Conservation (phyloP, 805 yeast genomes). For the Cyberlindnera meyerae region DNA sequence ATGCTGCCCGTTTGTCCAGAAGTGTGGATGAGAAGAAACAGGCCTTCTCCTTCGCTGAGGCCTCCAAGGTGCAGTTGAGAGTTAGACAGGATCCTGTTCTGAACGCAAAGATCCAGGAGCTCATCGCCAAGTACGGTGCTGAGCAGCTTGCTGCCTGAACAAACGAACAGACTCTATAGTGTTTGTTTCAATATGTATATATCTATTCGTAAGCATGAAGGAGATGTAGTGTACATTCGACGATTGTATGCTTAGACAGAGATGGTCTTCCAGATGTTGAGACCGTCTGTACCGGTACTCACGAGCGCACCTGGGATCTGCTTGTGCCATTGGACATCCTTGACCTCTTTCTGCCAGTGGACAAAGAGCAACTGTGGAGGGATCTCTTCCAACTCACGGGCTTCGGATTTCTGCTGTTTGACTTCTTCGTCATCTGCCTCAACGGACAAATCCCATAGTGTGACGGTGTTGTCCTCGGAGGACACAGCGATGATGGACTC, state of each 20-base stretch:
- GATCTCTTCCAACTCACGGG: conserved; percentile 76
- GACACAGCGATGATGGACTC: conserved; percentile 95
- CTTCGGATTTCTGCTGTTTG: conserved; percentile 73
- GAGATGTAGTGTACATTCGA: too few species aligned
- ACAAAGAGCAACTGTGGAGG: conserved; percentile 95
- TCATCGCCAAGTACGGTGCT: conserved; percentile 39
- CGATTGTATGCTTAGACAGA: too few species aligned
- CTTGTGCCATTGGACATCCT: conserved; percentile 96
- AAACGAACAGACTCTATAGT: too few species aligned
- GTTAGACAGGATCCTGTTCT: conserved; percentile 66
- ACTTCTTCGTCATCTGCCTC: conserved; percentile 99
- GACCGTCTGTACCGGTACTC: conserved; percentile 93
- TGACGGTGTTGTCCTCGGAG: conserved; percentile 94
- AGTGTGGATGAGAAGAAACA: conserved; percentile 81
- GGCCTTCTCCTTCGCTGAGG: conserved; percentile 88
- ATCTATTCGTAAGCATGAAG: too few species aligned
- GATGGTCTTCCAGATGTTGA: conserved; percentile 94
- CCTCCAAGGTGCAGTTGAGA: conserved; percentile 82
- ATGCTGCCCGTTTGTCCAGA: conserved; percentile 78
- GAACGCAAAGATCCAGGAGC: conserved; percentile 57
- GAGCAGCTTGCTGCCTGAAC: too few species aligned
- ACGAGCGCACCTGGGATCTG: conserved; percentile 96
- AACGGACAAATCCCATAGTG: conserved; percentile 96
- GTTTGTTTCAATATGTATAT: too few species aligned
- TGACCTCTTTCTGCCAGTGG: conserved; percentile 97